Base-by-base conservation (phyloP, 306 rosid species). In the Dryas alaskensis region DNA sequence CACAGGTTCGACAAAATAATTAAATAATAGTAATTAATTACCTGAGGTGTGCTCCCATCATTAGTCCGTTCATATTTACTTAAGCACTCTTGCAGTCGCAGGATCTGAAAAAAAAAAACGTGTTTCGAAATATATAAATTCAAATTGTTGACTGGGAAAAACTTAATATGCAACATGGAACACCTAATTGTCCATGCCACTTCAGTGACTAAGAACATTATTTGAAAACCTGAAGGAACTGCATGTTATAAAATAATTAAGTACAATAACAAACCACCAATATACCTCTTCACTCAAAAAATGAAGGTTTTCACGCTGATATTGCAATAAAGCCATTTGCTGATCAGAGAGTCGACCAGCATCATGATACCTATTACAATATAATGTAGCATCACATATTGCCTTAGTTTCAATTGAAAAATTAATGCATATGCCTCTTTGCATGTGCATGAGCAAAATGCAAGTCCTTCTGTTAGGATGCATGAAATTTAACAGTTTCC, bases 251-350 rank as follows among this genome's bases (percentile, higher is more conserved):
- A 66, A 12, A 72, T 25, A 12, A 72, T 25, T 46, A 25, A 65
- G 42, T 17, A 37, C 46, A 37, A 14, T n/a, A 37, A n/a, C 17
- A 65, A 61, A 77, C 74, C 10, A 60, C 44, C 42, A 63, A 85
- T 75, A 69, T 84, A 95, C 99, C 98, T 95, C 99, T 85, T 95
- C 98, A 54, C 97, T 95, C 85, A 95, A 75, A 77, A 92, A 95
- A 86, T 95, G 99, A 83, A 95, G 98, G 80, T 92, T 95, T 86
- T 95, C 96, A 60, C 98, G 97, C 81, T 95, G 99, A 70, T 95
- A 95, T 85, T 95, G 99, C 87, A 95, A 82, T 83, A 95, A 81
- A 83, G 99, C 99, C 99, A 95, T 95, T 84, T 95, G 99, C 81
- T 95, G 97, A 90, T 95, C 99, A 58, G 99, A 95, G 65, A 95